A percentile compares a stretch with the other conserved stretches of the same genome.
These are phyloP conservation scores for Pittosporum tobira DNA, from an alignment of 129 eudicot species.

Conservation along the genomic window DNA sequence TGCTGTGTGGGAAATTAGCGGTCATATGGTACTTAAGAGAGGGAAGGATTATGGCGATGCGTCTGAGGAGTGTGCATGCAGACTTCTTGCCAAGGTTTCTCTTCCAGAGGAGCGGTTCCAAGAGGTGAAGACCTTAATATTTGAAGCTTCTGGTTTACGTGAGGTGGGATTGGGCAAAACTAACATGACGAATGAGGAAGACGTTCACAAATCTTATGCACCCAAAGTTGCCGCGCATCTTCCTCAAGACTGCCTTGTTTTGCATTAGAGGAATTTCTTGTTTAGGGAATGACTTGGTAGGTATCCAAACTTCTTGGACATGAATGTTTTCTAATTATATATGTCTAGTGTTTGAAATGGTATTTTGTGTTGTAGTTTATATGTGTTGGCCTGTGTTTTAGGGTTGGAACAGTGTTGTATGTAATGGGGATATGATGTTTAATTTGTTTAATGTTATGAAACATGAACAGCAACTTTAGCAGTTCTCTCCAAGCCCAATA, in stretches of 20 bases:
- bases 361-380: no score
- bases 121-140: conserved; percentile 68
- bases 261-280: conserved; percentile 8
- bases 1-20: conserved; percentile 98
- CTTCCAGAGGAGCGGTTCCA: conserved; percentile 77
- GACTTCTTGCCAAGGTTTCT: conserved; percentile 93
- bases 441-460: no score
- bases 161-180: not conserved
- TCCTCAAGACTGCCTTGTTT: conserved; percentile 21
- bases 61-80: conserved; percentile 82
- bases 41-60: conserved; percentile 75
- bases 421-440: not conserved
- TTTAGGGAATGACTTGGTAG: no score
- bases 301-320: not conserved
- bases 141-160: conserved; percentile 49
- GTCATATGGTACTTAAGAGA: conserved; percentile 89
- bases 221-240: conserved; percentile 12
- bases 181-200: conserved; percentile 1
- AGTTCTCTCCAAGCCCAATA: no score
- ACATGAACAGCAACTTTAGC: no score
- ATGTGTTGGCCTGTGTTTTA: no score
- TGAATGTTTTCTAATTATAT: no score
- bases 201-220: not conserved
- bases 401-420: not conserved
- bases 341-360: no score